A percentile compares a stretch with the other conserved stretches of the same genome.
Conservation (phyloP, 805 yeast species). For the Teunomyces tritomae region DNA sequence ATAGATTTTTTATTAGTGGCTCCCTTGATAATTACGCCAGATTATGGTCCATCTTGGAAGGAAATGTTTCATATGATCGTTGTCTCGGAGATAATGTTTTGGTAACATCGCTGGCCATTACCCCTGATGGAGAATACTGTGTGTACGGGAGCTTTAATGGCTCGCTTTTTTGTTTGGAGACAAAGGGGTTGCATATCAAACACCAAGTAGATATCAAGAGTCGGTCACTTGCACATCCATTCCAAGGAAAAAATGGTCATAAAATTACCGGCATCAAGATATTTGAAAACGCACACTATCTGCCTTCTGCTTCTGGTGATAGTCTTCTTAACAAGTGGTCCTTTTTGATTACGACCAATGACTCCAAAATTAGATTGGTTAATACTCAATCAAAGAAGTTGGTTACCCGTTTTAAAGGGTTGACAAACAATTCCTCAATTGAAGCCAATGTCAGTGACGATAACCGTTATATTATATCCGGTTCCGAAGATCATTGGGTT, state of each 20-base stretch:
- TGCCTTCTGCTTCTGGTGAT: not conserved
- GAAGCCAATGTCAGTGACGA: constrained; percentile 63
- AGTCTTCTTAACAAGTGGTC: constrained; percentile 26
- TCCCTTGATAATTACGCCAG: constrained; percentile 73
- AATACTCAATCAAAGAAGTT: constrained; percentile 52
- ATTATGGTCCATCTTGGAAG: constrained; percentile 84
- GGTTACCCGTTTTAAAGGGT: constrained; percentile 71
- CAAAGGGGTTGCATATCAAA: constrained; percentile 55
- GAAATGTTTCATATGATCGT: constrained; percentile 49
- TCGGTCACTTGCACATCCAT: constrained; percentile 21
- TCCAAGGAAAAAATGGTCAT: constrained; percentile 25
- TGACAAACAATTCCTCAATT: constrained; percentile 69
- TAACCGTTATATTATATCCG: constrained; percentile 58
- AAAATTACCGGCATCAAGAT: constrained; percentile 76
- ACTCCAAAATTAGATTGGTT: constrained; percentile 70
- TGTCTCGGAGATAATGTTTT: constrained; percentile 60
- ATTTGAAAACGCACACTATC: constrained; percentile 27
- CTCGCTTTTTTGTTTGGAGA: constrained; percentile 54
- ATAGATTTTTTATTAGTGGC: constrained; percentile 80
- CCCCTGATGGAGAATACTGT: constrained; percentile 60
- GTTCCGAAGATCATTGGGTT: constrained; percentile 86
- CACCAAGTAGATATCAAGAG: constrained; percentile 31
- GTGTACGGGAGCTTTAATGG: constrained; percentile 83
- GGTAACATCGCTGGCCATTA: constrained; percentile 71
- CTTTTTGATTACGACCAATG: constrained; percentile 70